phyloP scores from a whole-genome alignment of 2,329 filamentous ascomycete species.

The Ascocoryne sarcoides region DNA sequence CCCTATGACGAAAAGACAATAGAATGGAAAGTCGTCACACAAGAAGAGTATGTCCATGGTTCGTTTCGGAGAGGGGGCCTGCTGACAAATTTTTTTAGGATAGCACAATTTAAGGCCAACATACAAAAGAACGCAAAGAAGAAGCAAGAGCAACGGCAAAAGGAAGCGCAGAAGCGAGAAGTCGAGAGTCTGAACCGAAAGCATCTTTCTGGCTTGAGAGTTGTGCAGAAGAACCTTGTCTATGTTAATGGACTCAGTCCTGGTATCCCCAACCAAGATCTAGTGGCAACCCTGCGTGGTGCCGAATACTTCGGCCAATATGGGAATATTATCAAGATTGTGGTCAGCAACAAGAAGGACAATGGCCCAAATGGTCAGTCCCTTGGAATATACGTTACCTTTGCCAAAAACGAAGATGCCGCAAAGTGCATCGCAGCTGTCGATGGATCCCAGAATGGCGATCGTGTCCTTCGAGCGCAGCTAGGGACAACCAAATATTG shows the following conservation, averaged over 20 bases:
- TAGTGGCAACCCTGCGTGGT: conserved; percentile 82
- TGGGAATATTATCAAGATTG: conserved; percentile 96
- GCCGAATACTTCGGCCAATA: conserved; percentile 97
- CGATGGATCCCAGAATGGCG: conserved; percentile 85
- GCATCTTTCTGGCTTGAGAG: conserved; percentile 87
- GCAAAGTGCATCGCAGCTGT: conserved; percentile 84
- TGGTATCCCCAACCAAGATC: conserved; percentile 82
- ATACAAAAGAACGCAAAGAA: conserved; percentile 90
- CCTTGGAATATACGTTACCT: conserved; percentile 97
- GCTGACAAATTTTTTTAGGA: conserved; percentile 38
- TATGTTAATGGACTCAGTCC: conserved; percentile 95
- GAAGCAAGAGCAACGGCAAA: conserved; percentile 75
- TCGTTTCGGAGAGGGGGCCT: background rate
- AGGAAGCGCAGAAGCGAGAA: conserved; percentile 92
- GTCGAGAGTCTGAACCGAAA: conserved; percentile 93
- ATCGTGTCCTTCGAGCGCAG: conserved; percentile 70
- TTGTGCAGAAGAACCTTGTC: conserved; percentile 97
- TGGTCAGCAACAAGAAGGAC: conserved; percentile 81
- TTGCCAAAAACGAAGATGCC: conserved; percentile 84
- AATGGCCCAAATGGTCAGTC: conserved; percentile 51
- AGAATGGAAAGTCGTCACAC: conserved; percentile 89
- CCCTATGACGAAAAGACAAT: conserved; percentile 97
- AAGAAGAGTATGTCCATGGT: conserved; percentile 68
- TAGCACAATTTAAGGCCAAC: conserved; percentile 66
- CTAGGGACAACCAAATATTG: conserved; percentile 96